Evolutionary conservation across 148 eudicot species (phyloP).

Genomic region (Persicaria maculosa): DNA sequence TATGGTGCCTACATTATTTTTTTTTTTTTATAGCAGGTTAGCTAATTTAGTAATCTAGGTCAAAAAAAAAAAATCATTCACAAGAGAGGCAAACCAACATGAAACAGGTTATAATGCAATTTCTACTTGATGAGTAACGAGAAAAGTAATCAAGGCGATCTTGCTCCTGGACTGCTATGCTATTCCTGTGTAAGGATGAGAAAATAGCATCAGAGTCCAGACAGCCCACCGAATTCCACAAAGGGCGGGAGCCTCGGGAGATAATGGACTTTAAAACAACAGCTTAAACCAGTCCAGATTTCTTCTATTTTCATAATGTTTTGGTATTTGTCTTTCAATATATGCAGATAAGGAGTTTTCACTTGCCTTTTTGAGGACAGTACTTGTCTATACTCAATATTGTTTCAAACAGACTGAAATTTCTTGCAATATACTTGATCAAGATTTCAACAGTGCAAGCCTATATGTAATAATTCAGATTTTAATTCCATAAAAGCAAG

Average conservation of each 20-base stretch:
- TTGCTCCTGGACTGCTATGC: background rate
- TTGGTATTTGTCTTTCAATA: background rate
- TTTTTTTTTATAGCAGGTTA: background rate
- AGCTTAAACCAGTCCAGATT: too few relatives aligned
- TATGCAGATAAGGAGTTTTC: background rate
- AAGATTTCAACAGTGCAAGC: constrained; percentile 4
- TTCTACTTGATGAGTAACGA: background rate
- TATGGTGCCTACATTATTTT: background rate
- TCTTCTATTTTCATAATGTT: background rate
- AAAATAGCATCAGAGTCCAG: background rate
- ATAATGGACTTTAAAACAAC: background rate
- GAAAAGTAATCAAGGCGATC: background rate
- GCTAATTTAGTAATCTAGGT: background rate
- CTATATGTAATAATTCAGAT: background rate
- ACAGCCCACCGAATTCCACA: background rate
- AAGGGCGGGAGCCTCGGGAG: background rate
- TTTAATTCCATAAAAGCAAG: background rate
- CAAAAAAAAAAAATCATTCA: too few relatives aligned
- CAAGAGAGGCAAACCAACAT: background rate
- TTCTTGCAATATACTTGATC: background rate
- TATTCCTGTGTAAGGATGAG: background rate
- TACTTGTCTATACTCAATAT: background rate
- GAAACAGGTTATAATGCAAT: background rate
- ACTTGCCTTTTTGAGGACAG: background rate
- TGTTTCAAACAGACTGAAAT: background rate